These are phyloP conservation scores for Solanum tarapatanum DNA, from an alignment of 257 asterid species.

Conservation along the genomic window DNA sequence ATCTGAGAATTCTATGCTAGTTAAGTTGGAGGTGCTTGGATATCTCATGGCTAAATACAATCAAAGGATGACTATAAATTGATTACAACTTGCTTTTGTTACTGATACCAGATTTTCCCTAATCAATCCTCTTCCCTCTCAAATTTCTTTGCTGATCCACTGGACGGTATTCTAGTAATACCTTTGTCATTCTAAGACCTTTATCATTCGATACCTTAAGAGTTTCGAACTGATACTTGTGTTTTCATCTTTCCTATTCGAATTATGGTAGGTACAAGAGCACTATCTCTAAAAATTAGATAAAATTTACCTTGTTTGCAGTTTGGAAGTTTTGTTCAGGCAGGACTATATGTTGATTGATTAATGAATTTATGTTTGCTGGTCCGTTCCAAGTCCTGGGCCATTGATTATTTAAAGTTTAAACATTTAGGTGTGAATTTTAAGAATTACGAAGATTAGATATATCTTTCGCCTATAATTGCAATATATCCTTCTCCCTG, in stretches of 20 bases:
- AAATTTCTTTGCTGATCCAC: neutral
- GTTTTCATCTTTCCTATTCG: neutral
- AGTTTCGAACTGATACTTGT: neutral
- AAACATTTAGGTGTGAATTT: neutral
- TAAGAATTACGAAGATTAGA: neutral
- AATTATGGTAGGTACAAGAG: neutral
- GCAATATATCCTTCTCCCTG: neutral
- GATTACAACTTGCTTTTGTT: neutral
- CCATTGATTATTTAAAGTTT: neutral
- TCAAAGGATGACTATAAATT: neutral
- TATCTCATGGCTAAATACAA: neutral
- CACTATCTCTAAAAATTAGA: neutral
- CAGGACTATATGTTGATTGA: neutral
- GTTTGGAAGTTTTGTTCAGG: neutral
- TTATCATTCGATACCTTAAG: neutral
- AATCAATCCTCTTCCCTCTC: neutral
- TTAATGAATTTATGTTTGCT: neutral
- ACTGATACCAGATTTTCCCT: neutral
- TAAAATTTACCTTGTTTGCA: neutral
- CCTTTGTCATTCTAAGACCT: neutral
- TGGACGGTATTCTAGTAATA: neutral
- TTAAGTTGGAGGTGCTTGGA: neutral
- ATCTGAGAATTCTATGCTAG: neutral
- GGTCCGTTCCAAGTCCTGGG: neutral
- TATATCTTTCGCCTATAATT: neutral